A percentile compares a stretch with the other conserved stretches of the same genome.
These are phyloP conservation scores for Clarireedia hainanense DNA, from an alignment of 2,329 filamentous ascomycete species.

Conservation along the genomic window DNA sequence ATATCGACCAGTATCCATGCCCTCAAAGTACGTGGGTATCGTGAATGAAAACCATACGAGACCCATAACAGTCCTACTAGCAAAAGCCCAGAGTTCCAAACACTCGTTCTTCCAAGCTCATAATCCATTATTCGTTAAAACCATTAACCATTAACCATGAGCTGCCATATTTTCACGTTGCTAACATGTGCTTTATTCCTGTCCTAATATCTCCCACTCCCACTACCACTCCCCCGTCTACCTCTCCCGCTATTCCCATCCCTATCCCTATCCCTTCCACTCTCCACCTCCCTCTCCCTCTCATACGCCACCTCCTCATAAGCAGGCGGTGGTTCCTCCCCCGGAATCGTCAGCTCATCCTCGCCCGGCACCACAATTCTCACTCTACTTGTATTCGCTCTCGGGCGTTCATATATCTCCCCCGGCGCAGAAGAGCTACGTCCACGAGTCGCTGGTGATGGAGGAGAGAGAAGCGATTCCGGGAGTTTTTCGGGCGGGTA, in stretches of 20 bases:
- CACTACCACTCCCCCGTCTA: too few relatives aligned
- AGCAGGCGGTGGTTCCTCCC: constrained; percentile 6
- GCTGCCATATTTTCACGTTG: too few relatives aligned
- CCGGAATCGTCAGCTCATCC: constrained; percentile 7
- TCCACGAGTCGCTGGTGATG: neutral
- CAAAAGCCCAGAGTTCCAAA: too few relatives aligned
- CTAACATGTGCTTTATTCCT: too few relatives aligned
- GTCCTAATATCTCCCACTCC: too few relatives aligned
- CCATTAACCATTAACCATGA: too few relatives aligned
- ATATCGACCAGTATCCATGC: too few relatives aligned
- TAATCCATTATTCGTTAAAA: too few relatives aligned
- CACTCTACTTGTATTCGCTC: constrained; percentile 2
- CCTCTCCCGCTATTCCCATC: neutral
- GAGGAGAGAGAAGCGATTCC: neutral
- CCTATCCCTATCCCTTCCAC: neutral
- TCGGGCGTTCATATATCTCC: neutral
- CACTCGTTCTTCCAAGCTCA: too few relatives aligned
- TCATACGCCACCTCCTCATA: neutral
- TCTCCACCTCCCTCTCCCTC: neutral
- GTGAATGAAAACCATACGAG: too few relatives aligned
- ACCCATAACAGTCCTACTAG: too few relatives aligned
- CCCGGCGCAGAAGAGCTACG: constrained; percentile 5
- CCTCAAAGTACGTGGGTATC: too few relatives aligned
- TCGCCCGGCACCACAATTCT: constrained; percentile 10
- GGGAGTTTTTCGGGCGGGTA: constrained; percentile 7